phyloP scores from a whole-genome alignment of 176 grass and related monocot genomes.

The Hordeum marinum region DNA sequence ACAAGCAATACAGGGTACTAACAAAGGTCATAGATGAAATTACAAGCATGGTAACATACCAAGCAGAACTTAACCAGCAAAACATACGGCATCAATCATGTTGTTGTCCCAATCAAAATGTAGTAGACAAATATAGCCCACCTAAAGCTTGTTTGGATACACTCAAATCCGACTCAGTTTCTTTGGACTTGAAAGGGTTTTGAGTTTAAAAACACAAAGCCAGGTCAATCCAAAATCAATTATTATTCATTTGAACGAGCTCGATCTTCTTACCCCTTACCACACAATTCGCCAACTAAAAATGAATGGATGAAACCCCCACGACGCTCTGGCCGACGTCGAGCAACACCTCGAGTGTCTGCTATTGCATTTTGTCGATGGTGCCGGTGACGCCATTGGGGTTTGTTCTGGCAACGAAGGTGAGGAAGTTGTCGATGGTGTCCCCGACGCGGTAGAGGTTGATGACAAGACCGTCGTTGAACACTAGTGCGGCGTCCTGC shows the following conservation, averaged over 20 bases:
- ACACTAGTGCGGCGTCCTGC: slow-evolving; percentile 37
- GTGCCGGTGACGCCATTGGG: neutral
- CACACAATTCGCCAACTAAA: neutral
- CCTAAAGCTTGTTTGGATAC: neutral
- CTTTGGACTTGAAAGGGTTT: no score
- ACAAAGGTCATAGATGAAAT: neutral
- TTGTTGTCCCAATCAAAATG: neutral
- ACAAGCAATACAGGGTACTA: neutral
- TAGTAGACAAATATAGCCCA: neutral
- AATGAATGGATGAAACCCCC: slow-evolving; percentile 30
- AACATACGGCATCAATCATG: neutral
- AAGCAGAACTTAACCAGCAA: neutral
- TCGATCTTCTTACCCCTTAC: no score
- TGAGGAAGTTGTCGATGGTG: slow-evolving; percentile 47
- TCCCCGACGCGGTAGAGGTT: slow-evolving; percentile 37
- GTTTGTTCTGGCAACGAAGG: slow-evolving; percentile 30
- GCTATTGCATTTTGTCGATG: slow-evolving; percentile 75
- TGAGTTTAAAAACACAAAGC: neutral
- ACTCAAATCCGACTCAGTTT: neutral
- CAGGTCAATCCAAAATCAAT: neutral
- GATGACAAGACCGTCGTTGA: slow-evolving; percentile 19
- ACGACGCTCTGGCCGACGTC: slow-evolving; percentile 30
- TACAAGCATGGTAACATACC: neutral
- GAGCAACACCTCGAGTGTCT: slow-evolving; percentile 53
- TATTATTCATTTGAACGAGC: no score